Conservation (phyloP, 345 rosid species). For the Eucalyptus curtisii region DNA sequence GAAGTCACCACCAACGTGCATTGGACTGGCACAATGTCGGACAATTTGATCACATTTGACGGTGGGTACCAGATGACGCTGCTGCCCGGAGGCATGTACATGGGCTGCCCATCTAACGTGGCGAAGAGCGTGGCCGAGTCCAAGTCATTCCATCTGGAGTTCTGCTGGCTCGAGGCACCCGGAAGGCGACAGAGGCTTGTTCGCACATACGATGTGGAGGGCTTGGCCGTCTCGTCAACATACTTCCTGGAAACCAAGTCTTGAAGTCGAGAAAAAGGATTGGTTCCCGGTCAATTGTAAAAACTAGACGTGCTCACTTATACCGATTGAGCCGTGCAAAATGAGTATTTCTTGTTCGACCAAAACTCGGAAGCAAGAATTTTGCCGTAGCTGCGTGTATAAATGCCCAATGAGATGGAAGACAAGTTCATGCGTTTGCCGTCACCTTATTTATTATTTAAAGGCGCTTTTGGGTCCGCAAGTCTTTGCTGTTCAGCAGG, state of each 20-base stretch:
- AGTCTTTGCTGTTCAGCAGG: not conserved
- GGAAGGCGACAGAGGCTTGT: slow-evolving; percentile 68
- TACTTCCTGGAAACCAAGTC: slow-evolving; percentile 51
- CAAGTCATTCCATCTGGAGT: slow-evolving; percentile 74
- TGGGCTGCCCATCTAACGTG: slow-evolving; percentile 71
- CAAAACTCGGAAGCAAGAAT: not conserved
- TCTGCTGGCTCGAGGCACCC: slow-evolving; percentile 73
- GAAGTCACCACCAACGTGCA: slow-evolving; percentile 37
- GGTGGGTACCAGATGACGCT: slow-evolving; percentile 63
- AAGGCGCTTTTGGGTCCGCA: not conserved
- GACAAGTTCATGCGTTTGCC: not conserved
- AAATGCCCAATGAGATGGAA: not conserved
- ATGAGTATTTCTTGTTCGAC: not conserved
- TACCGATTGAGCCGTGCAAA: not conserved
- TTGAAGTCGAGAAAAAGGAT: slow-evolving; percentile 6
- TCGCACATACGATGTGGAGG: slow-evolving; percentile 74
- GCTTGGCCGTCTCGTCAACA: slow-evolving; percentile 79
- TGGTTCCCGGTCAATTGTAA: not conserved
- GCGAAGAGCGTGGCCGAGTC: slow-evolving; percentile 57
- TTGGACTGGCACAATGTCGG: slow-evolving; percentile 48
- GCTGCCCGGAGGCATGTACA: slow-evolving; percentile 84
- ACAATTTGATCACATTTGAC: slow-evolving; percentile 49
- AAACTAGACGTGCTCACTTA: not conserved
- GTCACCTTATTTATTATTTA: not conserved
- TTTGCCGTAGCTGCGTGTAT: not conserved